These are phyloP conservation scores for Lasiodiplodia sp. DNA, from an alignment of 2,329 filamentous ascomycete genomes.

Conservation along the genomic window DNA sequence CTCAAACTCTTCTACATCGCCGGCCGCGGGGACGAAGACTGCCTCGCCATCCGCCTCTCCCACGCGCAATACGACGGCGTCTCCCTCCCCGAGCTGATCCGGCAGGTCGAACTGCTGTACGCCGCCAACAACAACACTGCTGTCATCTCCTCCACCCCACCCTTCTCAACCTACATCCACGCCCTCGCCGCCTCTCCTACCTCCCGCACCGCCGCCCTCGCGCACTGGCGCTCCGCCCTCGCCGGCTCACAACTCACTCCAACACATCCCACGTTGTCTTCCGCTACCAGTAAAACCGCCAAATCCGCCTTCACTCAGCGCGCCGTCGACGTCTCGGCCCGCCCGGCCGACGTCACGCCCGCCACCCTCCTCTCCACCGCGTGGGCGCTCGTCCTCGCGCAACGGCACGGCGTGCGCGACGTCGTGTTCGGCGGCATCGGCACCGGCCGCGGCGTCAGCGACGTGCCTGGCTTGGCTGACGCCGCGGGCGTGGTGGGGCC, in stretches of 20 bases:
- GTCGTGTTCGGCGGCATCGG: slow-evolving; percentile 73
- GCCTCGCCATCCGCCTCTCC: slow-evolving; percentile 68
- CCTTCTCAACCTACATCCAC: slow-evolving; percentile 58
- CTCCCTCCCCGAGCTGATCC: slow-evolving; percentile 68
- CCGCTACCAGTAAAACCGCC: slow-evolving; percentile 46
- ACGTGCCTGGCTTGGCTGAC: slow-evolving; percentile 51
- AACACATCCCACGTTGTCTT: slow-evolving; percentile 53
- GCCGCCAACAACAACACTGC: no score
- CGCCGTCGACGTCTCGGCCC: slow-evolving; percentile 49
- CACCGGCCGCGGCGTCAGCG: slow-evolving; percentile 65
- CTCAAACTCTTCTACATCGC: slow-evolving; percentile 60
- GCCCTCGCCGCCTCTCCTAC: slow-evolving; percentile 57
- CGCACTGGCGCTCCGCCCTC: slow-evolving; percentile 66
- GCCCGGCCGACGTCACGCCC: slow-evolving; percentile 64
- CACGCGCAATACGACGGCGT: slow-evolving; percentile 76
- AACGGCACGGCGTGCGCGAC: slow-evolving; percentile 51
- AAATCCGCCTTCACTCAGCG: slow-evolving; percentile 34
- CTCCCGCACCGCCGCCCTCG: slow-evolving; percentile 70
- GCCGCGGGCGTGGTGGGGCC: slow-evolving; percentile 68
- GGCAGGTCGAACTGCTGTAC: slow-evolving; percentile 66
- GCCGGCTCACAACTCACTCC: slow-evolving; percentile 55
- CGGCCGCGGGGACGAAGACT: slow-evolving; percentile 53
- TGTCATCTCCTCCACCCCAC: no score
- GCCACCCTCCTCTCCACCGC: slow-evolving; percentile 72
- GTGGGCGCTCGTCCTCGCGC: slow-evolving; percentile 69